Percentiles rank a stretch among this genome's conserved stretches.
Evolutionary conservation across 352 stramenopile genomes (phyloP).

Genomic region (Phytophthora pistaciae): DNA sequence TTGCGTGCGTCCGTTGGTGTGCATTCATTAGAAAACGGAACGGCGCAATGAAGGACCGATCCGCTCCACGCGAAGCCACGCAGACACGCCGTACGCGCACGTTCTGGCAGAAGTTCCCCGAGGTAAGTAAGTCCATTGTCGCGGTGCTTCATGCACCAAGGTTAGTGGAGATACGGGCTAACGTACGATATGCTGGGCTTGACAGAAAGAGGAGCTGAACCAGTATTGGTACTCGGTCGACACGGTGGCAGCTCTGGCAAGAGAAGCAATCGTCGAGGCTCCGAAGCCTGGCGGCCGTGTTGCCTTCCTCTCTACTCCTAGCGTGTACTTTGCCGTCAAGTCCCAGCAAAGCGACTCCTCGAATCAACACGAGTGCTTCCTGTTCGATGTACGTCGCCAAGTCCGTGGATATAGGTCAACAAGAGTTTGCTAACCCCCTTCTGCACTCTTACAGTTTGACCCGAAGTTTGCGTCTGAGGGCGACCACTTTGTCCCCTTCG

Average conservation of each 20-base stretch:
- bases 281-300: slow-evolving; percentile 39
- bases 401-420: not conserved
- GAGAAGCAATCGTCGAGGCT: slow-evolving; percentile 72
- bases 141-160: not conserved
- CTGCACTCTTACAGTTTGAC: slow-evolving; percentile 71
- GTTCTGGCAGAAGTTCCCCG: slow-evolving; percentile 79
- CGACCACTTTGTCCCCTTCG: slow-evolving; percentile 85
- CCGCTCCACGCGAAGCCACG: slow-evolving; percentile 5
- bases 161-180: too few species aligned
- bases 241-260: slow-evolving; percentile 85
- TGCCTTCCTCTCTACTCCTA: slow-evolving; percentile 96
- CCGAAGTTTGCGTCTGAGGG: slow-evolving; percentile 76
- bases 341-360: slow-evolving; percentile 30
- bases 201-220: slow-evolving; percentile 94
- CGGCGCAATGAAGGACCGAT: slow-evolving; percentile 14
- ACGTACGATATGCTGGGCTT: not conserved
- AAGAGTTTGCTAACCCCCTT: slow-evolving; percentile 1
- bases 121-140: slow-evolving; percentile 39
- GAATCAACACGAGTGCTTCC: slow-evolving; percentile 57
- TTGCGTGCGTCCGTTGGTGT: too few species aligned
- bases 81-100: slow-evolving; percentile 28
- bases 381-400: slow-evolving; percentile 88
- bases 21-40: slow-evolving; percentile 3
- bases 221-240: slow-evolving; percentile 96
- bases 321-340: slow-evolving; percentile 93